Percentiles rank a stretch among this genome's conserved stretches.
Evolutionary conservation across 768 basidiomycete genomes (phyloP).

Genomic region (Leccinum subtestaceum): DNA sequence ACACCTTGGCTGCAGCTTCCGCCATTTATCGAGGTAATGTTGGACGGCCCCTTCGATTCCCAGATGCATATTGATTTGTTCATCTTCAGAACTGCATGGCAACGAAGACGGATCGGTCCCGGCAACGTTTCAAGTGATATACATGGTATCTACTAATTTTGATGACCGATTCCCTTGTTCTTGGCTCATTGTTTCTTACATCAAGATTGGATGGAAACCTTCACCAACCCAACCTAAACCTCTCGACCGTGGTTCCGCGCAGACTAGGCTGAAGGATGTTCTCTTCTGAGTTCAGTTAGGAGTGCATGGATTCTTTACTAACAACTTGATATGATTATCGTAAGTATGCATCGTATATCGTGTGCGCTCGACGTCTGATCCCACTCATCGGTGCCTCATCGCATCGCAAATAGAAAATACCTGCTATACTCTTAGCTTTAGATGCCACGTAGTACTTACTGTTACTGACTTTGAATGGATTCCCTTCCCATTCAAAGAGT

Average conservation of each 20-base stretch:
- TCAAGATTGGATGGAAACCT: conserved; percentile 84
- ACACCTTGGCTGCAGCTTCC: conserved; percentile 87
- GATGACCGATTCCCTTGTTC: background rate
- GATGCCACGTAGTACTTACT: background rate
- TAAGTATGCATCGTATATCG: background rate
- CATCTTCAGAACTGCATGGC: conserved; percentile 70
- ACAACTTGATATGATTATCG: background rate
- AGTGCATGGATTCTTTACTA: background rate
- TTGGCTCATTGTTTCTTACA: background rate
- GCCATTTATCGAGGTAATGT: conserved; percentile 86
- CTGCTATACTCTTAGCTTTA: background rate
- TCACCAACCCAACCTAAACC: conserved; percentile 63
- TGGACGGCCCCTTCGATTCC: background rate
- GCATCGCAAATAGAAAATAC: background rate
- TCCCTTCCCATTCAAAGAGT: background rate
- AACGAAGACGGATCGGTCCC: conserved; percentile 80
- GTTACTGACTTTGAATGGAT: background rate
- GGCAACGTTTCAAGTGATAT: conserved; percentile 95
- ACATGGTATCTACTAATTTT: conserved; percentile 58
- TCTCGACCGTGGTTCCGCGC: conserved; percentile 58
- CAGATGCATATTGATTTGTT: background rate
- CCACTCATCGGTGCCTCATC: background rate
- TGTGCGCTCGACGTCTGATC: background rate
- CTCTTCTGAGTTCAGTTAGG: conserved; percentile 32
- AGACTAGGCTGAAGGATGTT: conserved; percentile 61